These are phyloP conservation scores for Argentina anserina DNA, from an alignment of 306 rosid species.

Conservation along the genomic window DNA sequence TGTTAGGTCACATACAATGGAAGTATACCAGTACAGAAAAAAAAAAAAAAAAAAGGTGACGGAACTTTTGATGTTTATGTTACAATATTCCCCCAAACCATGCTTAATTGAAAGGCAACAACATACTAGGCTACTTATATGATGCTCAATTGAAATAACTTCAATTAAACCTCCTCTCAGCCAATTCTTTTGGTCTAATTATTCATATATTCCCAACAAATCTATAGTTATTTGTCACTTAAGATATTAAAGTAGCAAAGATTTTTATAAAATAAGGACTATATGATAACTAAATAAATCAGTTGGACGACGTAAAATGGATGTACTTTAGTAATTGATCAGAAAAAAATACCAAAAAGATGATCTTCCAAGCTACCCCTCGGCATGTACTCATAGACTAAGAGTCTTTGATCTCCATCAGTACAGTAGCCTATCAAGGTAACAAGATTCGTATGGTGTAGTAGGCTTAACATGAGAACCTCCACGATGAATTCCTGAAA, in stretches of 20 bases:
- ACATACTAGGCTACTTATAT: neutral
- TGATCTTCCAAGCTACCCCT: constrained; percentile 81
- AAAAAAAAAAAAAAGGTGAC: neutral
- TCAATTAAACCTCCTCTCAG: neutral
- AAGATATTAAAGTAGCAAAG: neutral
- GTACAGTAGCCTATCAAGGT: constrained; percentile 93
- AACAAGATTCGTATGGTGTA: constrained; percentile 85
- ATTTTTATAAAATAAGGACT: neutral
- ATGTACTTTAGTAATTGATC: neutral
- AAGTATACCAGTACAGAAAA: neutral
- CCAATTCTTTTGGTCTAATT: neutral
- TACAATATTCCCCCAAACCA: neutral
- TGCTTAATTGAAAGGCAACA: neutral
- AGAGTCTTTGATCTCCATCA: constrained; percentile 89
- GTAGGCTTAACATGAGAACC: constrained; percentile 92
- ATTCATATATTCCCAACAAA: neutral
- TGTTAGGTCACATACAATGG: constrained; percentile 9
- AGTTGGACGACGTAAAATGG: neutral
- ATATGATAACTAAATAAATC: neutral
- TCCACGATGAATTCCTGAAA: constrained; percentile 88
- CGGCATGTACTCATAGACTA: constrained; percentile 85
- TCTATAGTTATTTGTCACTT: neutral
- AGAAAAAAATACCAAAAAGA: constrained; percentile 55
- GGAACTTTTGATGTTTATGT: neutral
- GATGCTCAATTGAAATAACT: neutral